Evolutionary conservation across 2,329 filamentous ascomycete genomes (phyloP), one percentile per base, ranked within the genome.

Genomic region (Meredithiella fracta): DNA sequence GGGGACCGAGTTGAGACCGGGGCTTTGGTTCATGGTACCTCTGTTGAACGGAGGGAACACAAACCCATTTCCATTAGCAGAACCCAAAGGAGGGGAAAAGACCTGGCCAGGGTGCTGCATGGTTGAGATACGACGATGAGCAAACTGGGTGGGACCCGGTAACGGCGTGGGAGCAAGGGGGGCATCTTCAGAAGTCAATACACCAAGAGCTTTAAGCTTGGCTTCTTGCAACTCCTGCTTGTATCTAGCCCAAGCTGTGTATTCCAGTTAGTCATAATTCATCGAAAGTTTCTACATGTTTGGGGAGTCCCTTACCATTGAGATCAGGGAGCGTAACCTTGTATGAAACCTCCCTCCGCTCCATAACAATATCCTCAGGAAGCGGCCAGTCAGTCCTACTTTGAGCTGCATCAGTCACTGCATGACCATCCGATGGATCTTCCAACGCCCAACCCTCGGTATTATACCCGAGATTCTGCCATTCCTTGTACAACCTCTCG

Each of bases 151-250:
- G 14, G 50, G 53, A 1, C 29, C 54, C 29, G 57, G 54, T 15
- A 54, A 59, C 11, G 57, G 54, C 20, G 57, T 53, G 15, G 77
- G 71, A 59, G 77, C 70, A 26, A 71, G 70, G 9, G 81, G 79
- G 53, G 92, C 86, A 4, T 88, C 83, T 51, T 84, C 81, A 37
- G 82, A 86, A 59, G 86, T 76, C 17, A 81, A 89, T 11, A 97
- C 92, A 61, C 92, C 92, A 56, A 98, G 75, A 53, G 91, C 90
- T 59, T 89, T 82, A 54, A 98, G 74, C 70, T 96, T 98, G 59
- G 91, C 88, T 70, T 98, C 92, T 62, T 86, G 82, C 37, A 97
- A 72, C 61, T 85, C 83, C 55, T 85, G 78, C 58, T 90, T 85
- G 67, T 97, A 95, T 25, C 80, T 74, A 64, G 87, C 84, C 78